Base-by-base conservation (phyloP, 1,284 basidiomycete genomes). In the Fomitopsis betulina region DNA sequence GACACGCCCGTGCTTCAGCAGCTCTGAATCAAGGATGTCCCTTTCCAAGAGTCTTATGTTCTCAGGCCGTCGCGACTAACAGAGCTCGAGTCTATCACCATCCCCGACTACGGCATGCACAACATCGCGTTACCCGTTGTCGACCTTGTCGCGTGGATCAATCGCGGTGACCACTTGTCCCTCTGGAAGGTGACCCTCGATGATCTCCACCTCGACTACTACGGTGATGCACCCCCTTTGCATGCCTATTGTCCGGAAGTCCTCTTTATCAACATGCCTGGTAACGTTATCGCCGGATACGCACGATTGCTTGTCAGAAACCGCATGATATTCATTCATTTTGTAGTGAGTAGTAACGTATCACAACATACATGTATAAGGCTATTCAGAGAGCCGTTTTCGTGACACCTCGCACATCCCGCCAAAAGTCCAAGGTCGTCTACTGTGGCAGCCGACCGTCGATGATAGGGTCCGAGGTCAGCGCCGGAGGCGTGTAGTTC, bases 401-500 rank as follows among this genome's bases (percentile, higher is more conserved):
- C 27, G 27, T 30, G 5, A 5, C 27, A 30, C 5, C 27, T 30
- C 8, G 27, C 27, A 30, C 27, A 5, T 30, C 27, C 27, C 27
- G 27, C 27, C 27, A 2, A 8, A 30, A 30, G 27, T 8, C 27
- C 5, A 8, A 30, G 27, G 8, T 8, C 8, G 5, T 30, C n/a
- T 50, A 50, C 37, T 56, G 30, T 12, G 23, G 19, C 54, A 47
- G 23, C 27, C 65, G 57, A 37, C 65, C 65, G 55, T 66, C 62
- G 30, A 59, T 62, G 57, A 66, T 64, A 32, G 53, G 39, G 47
- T 67, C 64, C 2, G 66, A 61, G 10, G 17, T 33, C 33, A 51
- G 33, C 57, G 54, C 59, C 8, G 63, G 59, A 6, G 54, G 62
- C 5, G 64, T 61, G 58, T 65, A 67, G 61, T 67, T 62, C 49